phyloP scores from a whole-genome alignment of 805 yeast species.

The Jamesozyma lodderae region DNA sequence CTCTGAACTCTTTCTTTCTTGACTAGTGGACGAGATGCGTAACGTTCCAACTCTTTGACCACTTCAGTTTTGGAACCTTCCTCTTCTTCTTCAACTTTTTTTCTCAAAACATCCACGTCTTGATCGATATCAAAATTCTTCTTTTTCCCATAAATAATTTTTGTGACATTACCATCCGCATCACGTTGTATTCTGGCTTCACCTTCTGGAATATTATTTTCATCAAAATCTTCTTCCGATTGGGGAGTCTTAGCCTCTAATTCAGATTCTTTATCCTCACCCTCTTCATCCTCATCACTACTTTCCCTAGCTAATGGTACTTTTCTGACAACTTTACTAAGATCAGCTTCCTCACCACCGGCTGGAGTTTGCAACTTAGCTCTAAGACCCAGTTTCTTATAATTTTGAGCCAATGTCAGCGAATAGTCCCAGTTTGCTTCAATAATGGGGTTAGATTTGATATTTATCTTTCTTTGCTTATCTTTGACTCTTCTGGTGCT shows the following conservation, averaged over 20 bases:
- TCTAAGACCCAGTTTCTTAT: conserved; percentile 69
- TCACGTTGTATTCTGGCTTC: conserved; percentile 71
- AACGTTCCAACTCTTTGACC: conserved; percentile 58
- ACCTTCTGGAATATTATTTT: conserved; percentile 59
- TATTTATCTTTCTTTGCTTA: conserved; percentile 55
- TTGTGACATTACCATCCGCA: conserved; percentile 53
- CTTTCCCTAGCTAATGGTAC: conserved; percentile 28
- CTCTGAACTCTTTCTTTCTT: conserved; percentile 49
- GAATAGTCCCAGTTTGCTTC: conserved; percentile 85
- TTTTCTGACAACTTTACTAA: conserved; percentile 33
- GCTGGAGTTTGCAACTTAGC: conserved; percentile 57
- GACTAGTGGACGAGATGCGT: conserved; percentile 37
- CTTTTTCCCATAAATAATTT: conserved; percentile 65
- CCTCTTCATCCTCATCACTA: conserved; percentile 31
- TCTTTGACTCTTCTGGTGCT: conserved; percentile 64
- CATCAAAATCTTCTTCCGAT: conserved; percentile 27
- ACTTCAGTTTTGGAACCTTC: conserved; percentile 40
- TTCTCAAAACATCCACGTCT: conserved; percentile 25
- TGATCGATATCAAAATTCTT: conserved; percentile 30
- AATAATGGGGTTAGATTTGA: conserved; percentile 68
- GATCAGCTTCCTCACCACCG: conserved; percentile 70
- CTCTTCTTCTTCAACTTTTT: conserved; percentile 16
- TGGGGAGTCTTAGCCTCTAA: conserved; percentile 7
- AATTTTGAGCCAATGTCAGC: conserved; percentile 77
- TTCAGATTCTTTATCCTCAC: conserved; percentile 27